Percentiles rank a stretch among this genome's conserved stretches.
Conservation (phyloP, 1,139 yeast genomes). For the Hyphopichia buzzinii region DNA sequence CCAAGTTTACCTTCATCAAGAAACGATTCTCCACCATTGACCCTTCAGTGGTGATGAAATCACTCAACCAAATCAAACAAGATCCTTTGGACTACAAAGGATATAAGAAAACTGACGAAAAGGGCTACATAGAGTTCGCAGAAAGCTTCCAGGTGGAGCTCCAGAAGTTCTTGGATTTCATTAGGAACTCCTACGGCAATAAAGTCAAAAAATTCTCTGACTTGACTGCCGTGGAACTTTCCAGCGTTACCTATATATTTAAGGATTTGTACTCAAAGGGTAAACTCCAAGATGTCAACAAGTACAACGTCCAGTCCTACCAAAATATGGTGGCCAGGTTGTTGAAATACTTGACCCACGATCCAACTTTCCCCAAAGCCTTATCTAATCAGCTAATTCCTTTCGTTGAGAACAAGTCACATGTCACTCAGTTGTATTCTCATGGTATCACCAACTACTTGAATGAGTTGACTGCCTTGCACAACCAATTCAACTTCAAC, state of each 20-base stretch:
- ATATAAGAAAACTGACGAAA: constrained; percentile 6
- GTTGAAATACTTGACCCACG: constrained; percentile 13
- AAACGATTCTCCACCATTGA: not conserved
- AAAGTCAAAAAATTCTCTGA: constrained; percentile 22
- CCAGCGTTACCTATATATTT: constrained; percentile 28
- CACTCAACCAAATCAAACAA: constrained; percentile 7
- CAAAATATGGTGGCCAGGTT: constrained; percentile 23
- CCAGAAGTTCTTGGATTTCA: constrained; percentile 20
- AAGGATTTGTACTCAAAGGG: constrained; percentile 22
- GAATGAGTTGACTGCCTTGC: constrained; percentile 24
- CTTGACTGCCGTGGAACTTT: constrained; percentile 26
- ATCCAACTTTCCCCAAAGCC: constrained; percentile 12
- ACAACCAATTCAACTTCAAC: constrained; percentile 21
- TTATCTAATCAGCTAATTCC: constrained; percentile 9
- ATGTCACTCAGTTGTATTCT: constrained; percentile 16
- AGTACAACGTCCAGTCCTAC: constrained; percentile 16
- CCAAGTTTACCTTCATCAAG: not conserved
- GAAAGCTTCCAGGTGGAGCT: constrained; percentile 20
- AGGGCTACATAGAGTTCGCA: constrained; percentile 18
- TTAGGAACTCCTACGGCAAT: constrained; percentile 20
- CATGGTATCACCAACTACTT: constrained; percentile 24
- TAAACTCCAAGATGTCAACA: constrained; percentile 16
- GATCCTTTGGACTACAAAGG: constrained; percentile 10
- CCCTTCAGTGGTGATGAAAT: constrained; percentile 1
- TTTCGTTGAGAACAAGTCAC: constrained; percentile 7